These are phyloP conservation scores for Aureobasidium sp. DNA, from an alignment of 2,329 filamentous ascomycete species.

Conservation along the genomic window DNA sequence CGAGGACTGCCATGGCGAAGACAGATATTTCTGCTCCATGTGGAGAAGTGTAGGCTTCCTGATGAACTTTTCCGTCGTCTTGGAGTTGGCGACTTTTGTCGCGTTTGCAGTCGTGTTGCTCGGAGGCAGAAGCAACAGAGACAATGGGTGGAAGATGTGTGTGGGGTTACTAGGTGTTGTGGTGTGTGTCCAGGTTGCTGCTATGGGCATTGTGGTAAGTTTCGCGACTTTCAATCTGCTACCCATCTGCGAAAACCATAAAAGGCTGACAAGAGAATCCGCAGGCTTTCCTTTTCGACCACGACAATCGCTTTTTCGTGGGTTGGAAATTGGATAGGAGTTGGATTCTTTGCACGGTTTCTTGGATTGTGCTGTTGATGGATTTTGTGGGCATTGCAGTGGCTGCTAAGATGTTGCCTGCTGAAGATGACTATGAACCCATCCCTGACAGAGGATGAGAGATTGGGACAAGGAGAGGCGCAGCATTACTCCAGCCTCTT, in stretches of 20 bases:
- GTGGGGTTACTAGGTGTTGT: conserved; percentile 57
- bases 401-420: conserved; percentile 62
- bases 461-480: not conserved
- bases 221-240: too few relatives aligned
- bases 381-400: conserved; percentile 52
- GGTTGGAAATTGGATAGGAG: conserved; percentile 76
- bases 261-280: too few relatives aligned
- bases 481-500: not conserved
- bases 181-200: conserved; percentile 57
- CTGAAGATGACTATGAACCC: conserved; percentile 80
- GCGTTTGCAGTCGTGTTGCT: conserved; percentile 68
- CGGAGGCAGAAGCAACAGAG: conserved; percentile 71
- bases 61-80: conserved; percentile 73
- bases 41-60: conserved; percentile 86
- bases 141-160: conserved; percentile 74
- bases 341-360: conserved; percentile 61
- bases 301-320: conserved; percentile 73
- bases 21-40: conserved; percentile 77
- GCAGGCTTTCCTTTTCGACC: conserved; percentile 74
- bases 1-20: conserved; percentile 58
- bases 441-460: conserved; percentile 38
- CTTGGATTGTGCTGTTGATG: conserved; percentile 48
- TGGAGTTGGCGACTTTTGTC: conserved; percentile 73
- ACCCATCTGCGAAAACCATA: too few relatives aligned
- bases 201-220: conserved; percentile 77